Evolutionary conservation across 345 rosid species (phyloP), one percentile per base, ranked within the genome.

Genomic region (Dimocarpus longan): DNA sequence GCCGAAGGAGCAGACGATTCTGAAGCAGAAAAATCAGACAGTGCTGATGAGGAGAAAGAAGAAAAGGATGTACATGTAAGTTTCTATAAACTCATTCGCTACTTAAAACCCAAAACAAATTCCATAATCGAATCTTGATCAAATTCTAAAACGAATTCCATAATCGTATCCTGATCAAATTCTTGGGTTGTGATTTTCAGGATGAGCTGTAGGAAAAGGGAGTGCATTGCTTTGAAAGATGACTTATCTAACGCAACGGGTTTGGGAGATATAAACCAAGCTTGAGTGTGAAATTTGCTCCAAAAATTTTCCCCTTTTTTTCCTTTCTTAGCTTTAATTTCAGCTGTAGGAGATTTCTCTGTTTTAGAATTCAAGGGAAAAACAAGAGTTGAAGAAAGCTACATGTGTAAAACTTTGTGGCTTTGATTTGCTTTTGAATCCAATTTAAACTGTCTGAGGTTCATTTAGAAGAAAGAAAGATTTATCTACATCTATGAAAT

Each of bases 191-290:
- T 66, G 8, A 19, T 46, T 32, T n/a, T 75, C 90, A 94, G 95
- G 98, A 94, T 81, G 98, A 94, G 89, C 96, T 94, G 68, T 94
- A 90, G 87, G 83, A 75, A 46, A 59, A 81, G 52, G 50, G 16
- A 21, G 11, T 59, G 76, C 68, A 32, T 65, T 69, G 12, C 82
- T 54, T 0, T 0, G 60, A 12, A 32, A 5, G 59, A 6, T 1
- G 5, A 44, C 60, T 43, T 39, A 43, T 18, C 28, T 28, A 75
- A 74, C 37, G 37, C 37, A 10, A 75, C 6, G 42, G 12, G 8
- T 37, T 73, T 39, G 15, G 42, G 73, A 59, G 78, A 63, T 39
- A 32, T 19, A 42, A 13, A 15, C 2, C 3, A 10, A 60, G 69
- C 76, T 24, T 21, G 44, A 15, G 44, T 43, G 12, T 22, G 6